phyloP scores from a whole-genome alignment of 495 filamentous ascomycete species.

The Aspergillus mulundensis region DNA sequence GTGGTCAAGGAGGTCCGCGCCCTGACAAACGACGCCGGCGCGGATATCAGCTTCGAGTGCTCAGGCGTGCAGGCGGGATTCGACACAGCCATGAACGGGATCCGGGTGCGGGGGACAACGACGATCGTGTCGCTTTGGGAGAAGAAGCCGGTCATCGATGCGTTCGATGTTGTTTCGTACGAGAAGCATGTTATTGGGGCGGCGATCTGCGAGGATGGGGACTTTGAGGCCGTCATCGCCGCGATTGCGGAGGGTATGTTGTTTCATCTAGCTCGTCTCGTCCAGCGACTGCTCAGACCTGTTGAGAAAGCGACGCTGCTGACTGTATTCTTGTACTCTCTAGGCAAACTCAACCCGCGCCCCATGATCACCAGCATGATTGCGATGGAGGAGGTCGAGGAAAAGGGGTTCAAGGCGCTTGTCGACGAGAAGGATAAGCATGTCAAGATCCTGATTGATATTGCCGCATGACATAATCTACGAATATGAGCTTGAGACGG shows the following conservation, averaged over 20 bases:
- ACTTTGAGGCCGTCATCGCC: slow-evolving; percentile 54
- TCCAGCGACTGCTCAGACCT: neutral
- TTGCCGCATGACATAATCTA: slow-evolving; percentile 4
- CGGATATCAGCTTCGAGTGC: slow-evolving; percentile 26
- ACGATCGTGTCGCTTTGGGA: slow-evolving; percentile 28
- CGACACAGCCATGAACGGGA: slow-evolving; percentile 22
- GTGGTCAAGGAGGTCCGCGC: slow-evolving; percentile 16
- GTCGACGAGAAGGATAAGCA: slow-evolving; percentile 50
- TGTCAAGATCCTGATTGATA: slow-evolving; percentile 48
- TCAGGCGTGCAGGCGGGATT: slow-evolving; percentile 29
- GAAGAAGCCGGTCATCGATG: slow-evolving; percentile 22
- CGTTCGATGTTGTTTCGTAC: slow-evolving; percentile 19
- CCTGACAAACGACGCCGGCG: slow-evolving; percentile 16
- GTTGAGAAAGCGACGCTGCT: slow-evolving; percentile 1
- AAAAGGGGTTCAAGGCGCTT: slow-evolving; percentile 51
- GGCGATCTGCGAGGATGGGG: slow-evolving; percentile 41
- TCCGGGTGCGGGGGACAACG: slow-evolving; percentile 22
- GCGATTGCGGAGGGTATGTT: slow-evolving; percentile 46
- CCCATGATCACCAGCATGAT: slow-evolving; percentile 57
- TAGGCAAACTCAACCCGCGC: slow-evolving; percentile 26
- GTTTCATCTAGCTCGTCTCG: neutral
- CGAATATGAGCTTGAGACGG: neutral
- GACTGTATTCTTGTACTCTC: neutral
- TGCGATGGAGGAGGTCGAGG: slow-evolving; percentile 47
- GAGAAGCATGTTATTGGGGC: slow-evolving; percentile 27